phyloP scores from a whole-genome alignment of 2,329 filamentous ascomycete genomes.

The Fusarium sp. region DNA sequence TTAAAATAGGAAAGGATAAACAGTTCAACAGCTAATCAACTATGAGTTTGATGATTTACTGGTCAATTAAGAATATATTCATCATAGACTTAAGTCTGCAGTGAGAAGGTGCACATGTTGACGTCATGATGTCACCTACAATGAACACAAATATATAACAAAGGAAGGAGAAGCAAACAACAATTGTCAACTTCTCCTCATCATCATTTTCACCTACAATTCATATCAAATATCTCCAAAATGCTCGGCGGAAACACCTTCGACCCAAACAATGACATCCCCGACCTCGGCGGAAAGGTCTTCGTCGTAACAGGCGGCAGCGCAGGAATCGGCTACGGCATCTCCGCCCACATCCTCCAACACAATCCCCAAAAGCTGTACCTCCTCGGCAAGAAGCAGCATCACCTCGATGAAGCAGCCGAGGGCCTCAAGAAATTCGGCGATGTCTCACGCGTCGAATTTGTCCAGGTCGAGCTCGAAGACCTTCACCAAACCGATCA shows the following conservation, averaged over 20 bases:
- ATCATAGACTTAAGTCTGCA: too few relatives aligned
- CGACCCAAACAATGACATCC: slow-evolving; percentile 11
- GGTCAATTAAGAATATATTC: too few relatives aligned
- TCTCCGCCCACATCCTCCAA: slow-evolving; percentile 15
- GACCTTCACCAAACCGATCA: slow-evolving; percentile 5
- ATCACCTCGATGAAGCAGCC: slow-evolving; percentile 9
- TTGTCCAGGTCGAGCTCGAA: slow-evolving; percentile 4
- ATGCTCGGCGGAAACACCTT: slow-evolving; percentile 11
- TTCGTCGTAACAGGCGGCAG: slow-evolving; percentile 13
- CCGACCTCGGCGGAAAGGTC: slow-evolving; percentile 7
- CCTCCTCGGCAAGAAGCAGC: slow-evolving; percentile 8
- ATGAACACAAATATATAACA: background rate
- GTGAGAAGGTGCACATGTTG: background rate
- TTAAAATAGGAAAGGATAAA: too few relatives aligned
- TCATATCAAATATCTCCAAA: background rate
- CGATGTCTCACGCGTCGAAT: background rate
- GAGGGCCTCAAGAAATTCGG: slow-evolving; percentile 6
- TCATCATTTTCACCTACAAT: background rate
- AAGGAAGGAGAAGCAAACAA: background rate
- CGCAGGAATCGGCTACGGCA: slow-evolving; percentile 15
- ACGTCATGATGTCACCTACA: background rate
- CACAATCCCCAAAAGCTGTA: slow-evolving; percentile 9
- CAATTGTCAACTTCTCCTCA: accelerated
- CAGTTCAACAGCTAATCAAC: background rate
- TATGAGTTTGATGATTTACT: too few relatives aligned